These are phyloP conservation scores for Volvox carteri DNA, from an alignment of 163 green algal genomes.

Conservation along the genomic window DNA sequence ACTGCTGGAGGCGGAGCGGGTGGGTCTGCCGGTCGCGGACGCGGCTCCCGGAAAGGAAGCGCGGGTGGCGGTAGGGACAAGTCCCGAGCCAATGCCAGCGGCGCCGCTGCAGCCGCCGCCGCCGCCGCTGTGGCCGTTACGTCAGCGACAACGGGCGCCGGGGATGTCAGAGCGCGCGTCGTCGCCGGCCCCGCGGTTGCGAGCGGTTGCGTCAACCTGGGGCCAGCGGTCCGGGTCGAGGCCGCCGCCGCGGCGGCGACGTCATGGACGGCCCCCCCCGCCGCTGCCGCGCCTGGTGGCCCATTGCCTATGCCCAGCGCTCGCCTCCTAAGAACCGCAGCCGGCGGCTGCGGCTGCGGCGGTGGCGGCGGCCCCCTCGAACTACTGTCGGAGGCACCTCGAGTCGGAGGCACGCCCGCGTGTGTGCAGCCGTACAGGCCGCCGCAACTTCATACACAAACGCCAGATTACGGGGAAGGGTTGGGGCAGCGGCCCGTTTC, in stretches of 20 bases:
- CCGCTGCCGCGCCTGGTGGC: background rate
- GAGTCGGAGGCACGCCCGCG: background rate
- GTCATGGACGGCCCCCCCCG: background rate
- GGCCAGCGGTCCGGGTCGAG: too few relatives aligned
- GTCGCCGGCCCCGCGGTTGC: background rate
- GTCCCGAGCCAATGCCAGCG: background rate
- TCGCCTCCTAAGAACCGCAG: conserved; percentile 5
- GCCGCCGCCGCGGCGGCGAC: background rate
- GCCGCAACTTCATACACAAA: background rate
- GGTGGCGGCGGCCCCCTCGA: background rate
- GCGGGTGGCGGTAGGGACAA: background rate
- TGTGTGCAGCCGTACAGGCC: background rate
- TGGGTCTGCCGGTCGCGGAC: background rate
- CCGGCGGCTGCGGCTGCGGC: background rate
- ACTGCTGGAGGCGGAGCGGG: background rate
- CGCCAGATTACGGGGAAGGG: background rate
- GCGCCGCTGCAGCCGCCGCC: background rate
- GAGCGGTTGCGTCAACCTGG: background rate
- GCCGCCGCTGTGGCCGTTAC: background rate
- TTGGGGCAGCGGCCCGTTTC: background rate
- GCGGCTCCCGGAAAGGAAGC: background rate
- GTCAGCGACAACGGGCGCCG: background rate
- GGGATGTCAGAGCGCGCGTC: background rate
- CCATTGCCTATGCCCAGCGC: conserved; percentile 35
- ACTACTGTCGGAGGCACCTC: too few relatives aligned